Conservation (phyloP, 1,284 basidiomycete genomes). For the Coniferiporia sulphurascens region DNA sequence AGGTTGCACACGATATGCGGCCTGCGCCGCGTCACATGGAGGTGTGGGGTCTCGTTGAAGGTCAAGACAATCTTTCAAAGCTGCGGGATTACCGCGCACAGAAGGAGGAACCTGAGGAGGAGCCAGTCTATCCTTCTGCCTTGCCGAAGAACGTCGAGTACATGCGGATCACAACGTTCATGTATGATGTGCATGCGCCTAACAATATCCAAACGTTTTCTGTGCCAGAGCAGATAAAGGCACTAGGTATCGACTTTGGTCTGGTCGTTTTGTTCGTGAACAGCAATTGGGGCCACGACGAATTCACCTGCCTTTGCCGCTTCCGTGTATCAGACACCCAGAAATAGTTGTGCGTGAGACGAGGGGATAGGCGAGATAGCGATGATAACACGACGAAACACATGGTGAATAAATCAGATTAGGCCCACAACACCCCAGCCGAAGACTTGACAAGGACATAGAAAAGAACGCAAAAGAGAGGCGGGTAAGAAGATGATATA, state of each 20-base stretch:
- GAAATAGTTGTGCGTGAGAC: background rate
- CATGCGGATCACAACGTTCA: slow-evolving; percentile 73
- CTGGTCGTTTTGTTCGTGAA: slow-evolving; percentile 75
- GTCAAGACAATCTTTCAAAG: slow-evolving; percentile 61
- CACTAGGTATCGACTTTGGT: slow-evolving; percentile 73
- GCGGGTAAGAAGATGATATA: background rate
- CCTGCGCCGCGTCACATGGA: slow-evolving; percentile 85
- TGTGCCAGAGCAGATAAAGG: slow-evolving; percentile 59
- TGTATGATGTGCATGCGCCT: slow-evolving; percentile 69
- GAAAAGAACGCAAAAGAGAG: background rate
- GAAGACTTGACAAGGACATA: background rate
- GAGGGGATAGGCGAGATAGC: background rate
- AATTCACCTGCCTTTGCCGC: slow-evolving; percentile 89
- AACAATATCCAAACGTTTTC: slow-evolving; percentile 85
- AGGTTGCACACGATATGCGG: slow-evolving; percentile 72
- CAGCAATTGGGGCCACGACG: slow-evolving; percentile 82
- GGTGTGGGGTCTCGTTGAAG: slow-evolving; percentile 84
- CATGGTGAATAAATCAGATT: slow-evolving; percentile 7
- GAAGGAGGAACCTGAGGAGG: slow-evolving; percentile 33
- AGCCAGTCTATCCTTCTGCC: slow-evolving; percentile 41
- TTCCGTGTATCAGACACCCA: slow-evolving; percentile 52
- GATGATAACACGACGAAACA: slow-evolving; percentile 5
- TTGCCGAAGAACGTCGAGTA: slow-evolving; percentile 53
- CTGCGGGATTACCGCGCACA: slow-evolving; percentile 45
- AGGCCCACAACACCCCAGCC: background rate